Percentiles rank a stretch among this genome's conserved stretches.
phyloP scores from a whole-genome alignment of 495 filamentous ascomycete species.

The Tetracladium marchalianum region DNA sequence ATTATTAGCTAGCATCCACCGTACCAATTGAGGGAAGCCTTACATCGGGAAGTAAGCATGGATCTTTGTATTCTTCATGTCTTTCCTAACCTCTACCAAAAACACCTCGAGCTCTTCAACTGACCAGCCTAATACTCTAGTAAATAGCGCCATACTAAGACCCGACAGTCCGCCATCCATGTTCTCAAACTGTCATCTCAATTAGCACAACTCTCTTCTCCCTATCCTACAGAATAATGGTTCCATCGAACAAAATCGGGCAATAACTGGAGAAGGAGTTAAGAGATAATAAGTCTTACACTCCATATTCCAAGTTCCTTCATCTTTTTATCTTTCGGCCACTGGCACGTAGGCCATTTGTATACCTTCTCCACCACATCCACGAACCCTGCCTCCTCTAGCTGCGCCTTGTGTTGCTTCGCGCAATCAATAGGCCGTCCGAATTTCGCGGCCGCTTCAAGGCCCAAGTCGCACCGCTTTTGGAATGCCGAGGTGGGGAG shows the following conservation, averaged over 20 bases:
- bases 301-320: slow-evolving; percentile 2
- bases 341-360: slow-evolving; percentile 35
- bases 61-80: slow-evolving; percentile 33
- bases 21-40: too few relatives aligned
- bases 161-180: slow-evolving; percentile 22
- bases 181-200: slow-evolving; percentile 31
- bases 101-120: slow-evolving; percentile 34
- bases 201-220: slow-evolving; percentile 14
- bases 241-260: too few relatives aligned
- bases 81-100: slow-evolving; percentile 33
- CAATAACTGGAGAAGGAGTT: too few relatives aligned
- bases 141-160: slow-evolving; percentile 9
- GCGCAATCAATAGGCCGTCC: slow-evolving; percentile 13
- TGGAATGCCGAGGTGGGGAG: too few relatives aligned
- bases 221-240: too few relatives aligned
- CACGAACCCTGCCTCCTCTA: slow-evolving; percentile 42
- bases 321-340: slow-evolving; percentile 35
- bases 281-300: too few relatives aligned
- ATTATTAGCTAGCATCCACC: too few relatives aligned
- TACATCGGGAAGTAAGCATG: slow-evolving; percentile 29
- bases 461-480: too few relatives aligned
- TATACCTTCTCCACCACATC: slow-evolving; percentile 32
- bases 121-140: slow-evolving; percentile 35
- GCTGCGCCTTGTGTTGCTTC: slow-evolving; percentile 21
- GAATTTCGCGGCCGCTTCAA: slow-evolving; percentile 16